Conservation (phyloP, 2,329 filamentous ascomycete species). For the Botrytis tulipae region DNA sequence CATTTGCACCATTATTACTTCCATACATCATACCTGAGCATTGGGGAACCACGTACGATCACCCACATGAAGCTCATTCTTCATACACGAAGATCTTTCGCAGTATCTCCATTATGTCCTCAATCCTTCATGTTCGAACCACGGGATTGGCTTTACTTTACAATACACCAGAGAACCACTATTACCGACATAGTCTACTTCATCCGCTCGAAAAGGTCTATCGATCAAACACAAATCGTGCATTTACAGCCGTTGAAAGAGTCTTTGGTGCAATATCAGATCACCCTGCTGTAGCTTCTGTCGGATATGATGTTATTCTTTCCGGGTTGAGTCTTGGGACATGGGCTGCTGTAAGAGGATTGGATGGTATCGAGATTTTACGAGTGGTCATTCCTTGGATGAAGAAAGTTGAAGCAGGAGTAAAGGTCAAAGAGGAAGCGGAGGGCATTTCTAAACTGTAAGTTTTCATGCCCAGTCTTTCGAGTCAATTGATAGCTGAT, state of each 20-base stretch:
- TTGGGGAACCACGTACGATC: conserved; percentile 48
- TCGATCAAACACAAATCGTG: conserved; percentile 46
- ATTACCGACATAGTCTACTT: conserved; percentile 49
- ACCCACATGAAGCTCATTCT: conserved; percentile 42
- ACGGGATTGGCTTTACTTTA: conserved; percentile 46
- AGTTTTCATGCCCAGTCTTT: neutral
- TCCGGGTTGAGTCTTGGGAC: conserved; percentile 52
- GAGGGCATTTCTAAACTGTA: neutral
- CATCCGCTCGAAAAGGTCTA: conserved; percentile 48
- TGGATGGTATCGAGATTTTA: conserved; percentile 52
- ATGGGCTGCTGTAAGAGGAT: conserved; percentile 56
- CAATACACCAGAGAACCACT: conserved; percentile 48
- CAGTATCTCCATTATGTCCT: conserved; percentile 45
- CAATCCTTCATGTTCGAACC: conserved; percentile 47
- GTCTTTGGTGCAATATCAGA: conserved; percentile 51
- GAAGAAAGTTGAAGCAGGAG: conserved; percentile 1
- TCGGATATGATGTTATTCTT: conserved; percentile 58
- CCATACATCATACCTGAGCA: conserved; percentile 48
- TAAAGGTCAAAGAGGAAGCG: neutral
- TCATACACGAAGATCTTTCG: conserved; percentile 50
- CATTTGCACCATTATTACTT: conserved; percentile 47
- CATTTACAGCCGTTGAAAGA: conserved; percentile 46
- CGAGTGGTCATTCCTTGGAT: conserved; percentile 40
- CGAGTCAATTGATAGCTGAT: neutral
- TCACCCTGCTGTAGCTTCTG: conserved; percentile 57